These are phyloP conservation scores for Fusarium foetens DNA, from an alignment of 2,329 filamentous ascomycete genomes.

Conservation along the genomic window DNA sequence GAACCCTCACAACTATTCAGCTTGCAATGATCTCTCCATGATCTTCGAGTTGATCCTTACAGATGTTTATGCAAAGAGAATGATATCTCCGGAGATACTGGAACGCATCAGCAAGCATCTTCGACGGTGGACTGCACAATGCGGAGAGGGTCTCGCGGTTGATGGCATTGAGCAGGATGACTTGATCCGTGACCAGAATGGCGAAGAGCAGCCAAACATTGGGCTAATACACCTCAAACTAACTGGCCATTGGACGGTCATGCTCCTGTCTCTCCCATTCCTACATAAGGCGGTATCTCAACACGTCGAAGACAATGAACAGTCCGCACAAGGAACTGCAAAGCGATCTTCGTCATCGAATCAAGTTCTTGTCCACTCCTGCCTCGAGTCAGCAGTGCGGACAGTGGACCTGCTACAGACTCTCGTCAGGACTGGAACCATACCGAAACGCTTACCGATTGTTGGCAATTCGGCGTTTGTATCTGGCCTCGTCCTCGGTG, in stretches of 20 bases:
- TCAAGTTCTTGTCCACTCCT: slow-evolving; percentile 47
- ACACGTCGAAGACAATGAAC: slow-evolving; percentile 34
- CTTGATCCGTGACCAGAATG: slow-evolving; percentile 24
- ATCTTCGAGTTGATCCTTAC: slow-evolving; percentile 52
- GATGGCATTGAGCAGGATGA: slow-evolving; percentile 40
- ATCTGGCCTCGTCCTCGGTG: slow-evolving; percentile 55
- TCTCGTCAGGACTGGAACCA: slow-evolving; percentile 46
- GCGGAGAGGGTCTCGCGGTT: slow-evolving; percentile 18
- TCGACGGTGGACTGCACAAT: slow-evolving; percentile 40
- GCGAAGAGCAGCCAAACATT: slow-evolving; percentile 38
- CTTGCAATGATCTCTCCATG: slow-evolving; percentile 49
- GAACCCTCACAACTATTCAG: slow-evolving; percentile 38
- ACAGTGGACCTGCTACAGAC: slow-evolving; percentile 52
- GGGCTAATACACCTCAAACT: slow-evolving; percentile 48
- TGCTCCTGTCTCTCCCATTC: slow-evolving; percentile 51
- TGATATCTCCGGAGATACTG: slow-evolving; percentile 44
- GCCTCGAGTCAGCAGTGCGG: slow-evolving; percentile 50
- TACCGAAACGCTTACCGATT: slow-evolving; percentile 57
- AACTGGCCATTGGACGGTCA: slow-evolving; percentile 53
- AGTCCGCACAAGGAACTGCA: slow-evolving; percentile 6
- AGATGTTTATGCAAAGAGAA: slow-evolving; percentile 49
- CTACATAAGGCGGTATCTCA: slow-evolving; percentile 46
- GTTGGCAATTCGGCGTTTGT: slow-evolving; percentile 59
- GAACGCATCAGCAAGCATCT: slow-evolving; percentile 42
- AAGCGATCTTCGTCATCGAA: slow-evolving; percentile 21